Conservation (phyloP, 2,329 filamentous ascomycete species). For the Exophiala calicioides region DNA sequence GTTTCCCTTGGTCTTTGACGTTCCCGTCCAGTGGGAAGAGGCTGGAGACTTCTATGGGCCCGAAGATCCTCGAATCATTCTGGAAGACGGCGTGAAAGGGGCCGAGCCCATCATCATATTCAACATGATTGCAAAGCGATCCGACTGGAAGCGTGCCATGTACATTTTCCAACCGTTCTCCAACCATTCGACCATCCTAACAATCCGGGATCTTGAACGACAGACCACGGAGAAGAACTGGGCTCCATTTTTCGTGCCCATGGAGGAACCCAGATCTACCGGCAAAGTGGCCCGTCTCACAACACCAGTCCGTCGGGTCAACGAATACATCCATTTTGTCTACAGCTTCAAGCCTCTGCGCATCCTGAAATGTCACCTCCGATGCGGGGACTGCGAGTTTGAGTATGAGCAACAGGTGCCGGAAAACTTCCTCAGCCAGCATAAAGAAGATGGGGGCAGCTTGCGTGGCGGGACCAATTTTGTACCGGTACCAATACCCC, state of each 20-base stretch:
- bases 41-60: slow-evolving; percentile 29
- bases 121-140: slow-evolving; percentile 27
- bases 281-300: slow-evolving; percentile 12
- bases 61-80: slow-evolving; percentile 31
- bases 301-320: slow-evolving; percentile 16
- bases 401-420: slow-evolving; percentile 25
- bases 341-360: slow-evolving; percentile 27
- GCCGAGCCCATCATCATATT: slow-evolving; percentile 31
- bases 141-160: slow-evolving; percentile 21
- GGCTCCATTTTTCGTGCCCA: slow-evolving; percentile 31
- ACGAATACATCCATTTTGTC: slow-evolving; percentile 30
- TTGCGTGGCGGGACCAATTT: slow-evolving; percentile 32
- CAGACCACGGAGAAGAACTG: slow-evolving; percentile 28
- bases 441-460: slow-evolving; percentile 23
- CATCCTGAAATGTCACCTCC: slow-evolving; percentile 26
- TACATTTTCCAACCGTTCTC: slow-evolving; percentile 27
- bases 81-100: slow-evolving; percentile 25
- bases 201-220: slow-evolving; percentile 13
- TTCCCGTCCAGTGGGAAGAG: slow-evolving; percentile 28
- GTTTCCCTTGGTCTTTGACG: slow-evolving; percentile 31
- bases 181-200: slow-evolving; percentile 18
- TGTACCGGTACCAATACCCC: slow-evolving; percentile 24
- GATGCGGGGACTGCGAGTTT: slow-evolving; percentile 25
- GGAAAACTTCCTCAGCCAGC: slow-evolving; percentile 18
- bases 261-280: slow-evolving; percentile 10